phyloP scores from a whole-genome alignment of 352 stramenopile genomes.

The Saprolegnia diclina region DNA sequence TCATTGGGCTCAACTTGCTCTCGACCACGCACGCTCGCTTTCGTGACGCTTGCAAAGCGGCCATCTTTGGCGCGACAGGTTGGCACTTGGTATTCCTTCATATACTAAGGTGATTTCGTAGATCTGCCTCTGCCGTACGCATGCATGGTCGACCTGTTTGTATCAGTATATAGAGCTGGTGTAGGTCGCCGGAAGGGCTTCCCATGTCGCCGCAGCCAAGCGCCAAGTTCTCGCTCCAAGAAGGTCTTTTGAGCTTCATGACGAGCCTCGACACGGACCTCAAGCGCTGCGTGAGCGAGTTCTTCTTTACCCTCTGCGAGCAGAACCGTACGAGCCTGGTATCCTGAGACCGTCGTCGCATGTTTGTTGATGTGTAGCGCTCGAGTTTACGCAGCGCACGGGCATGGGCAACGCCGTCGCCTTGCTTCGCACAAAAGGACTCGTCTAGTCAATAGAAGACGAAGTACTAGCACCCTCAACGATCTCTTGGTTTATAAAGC shows the following conservation, averaged over 20 bases:
- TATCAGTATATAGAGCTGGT: background rate
- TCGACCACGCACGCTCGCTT: background rate
- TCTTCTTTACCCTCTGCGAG: constrained; percentile 64
- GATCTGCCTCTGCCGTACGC: too few relatives aligned
- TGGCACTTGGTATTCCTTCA: background rate
- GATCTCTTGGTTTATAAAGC: background rate
- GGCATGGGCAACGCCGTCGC: constrained; percentile 70
- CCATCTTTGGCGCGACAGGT: constrained; percentile 13
- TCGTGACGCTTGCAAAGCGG: background rate
- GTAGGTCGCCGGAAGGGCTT: background rate
- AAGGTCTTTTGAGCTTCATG: constrained; percentile 62
- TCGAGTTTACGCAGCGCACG: constrained; percentile 64
- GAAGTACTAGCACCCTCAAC: background rate
- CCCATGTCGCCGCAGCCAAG: constrained; percentile 4
- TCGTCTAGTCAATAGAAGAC: constrained; percentile 33
- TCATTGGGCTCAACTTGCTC: constrained; percentile 16
- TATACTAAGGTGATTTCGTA: too few relatives aligned
- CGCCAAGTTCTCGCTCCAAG: constrained; percentile 1
- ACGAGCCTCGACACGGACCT: constrained; percentile 67
- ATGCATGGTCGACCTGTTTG: too few relatives aligned
- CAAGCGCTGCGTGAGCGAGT: constrained; percentile 61
- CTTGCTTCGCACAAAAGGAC: constrained; percentile 56
- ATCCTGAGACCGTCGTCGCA: background rate
- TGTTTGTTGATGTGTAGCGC: constrained; percentile 38
- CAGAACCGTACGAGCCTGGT: constrained; percentile 50